Evolutionary conservation across 208 protist genomes (phyloP), one percentile per base, ranked within the genome.

Genomic region (Leishmania major): DNA sequence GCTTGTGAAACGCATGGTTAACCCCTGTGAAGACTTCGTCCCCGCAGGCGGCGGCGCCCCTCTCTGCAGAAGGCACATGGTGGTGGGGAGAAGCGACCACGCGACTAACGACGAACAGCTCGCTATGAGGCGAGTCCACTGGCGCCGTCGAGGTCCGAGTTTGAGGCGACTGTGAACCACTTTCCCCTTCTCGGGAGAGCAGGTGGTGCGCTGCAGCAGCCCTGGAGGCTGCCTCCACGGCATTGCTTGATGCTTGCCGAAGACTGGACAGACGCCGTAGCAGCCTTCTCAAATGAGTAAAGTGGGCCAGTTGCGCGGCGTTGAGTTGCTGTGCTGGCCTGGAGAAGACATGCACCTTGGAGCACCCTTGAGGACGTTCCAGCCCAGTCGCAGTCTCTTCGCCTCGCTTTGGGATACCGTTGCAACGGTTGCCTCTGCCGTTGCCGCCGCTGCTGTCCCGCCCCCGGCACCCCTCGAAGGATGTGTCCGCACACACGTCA

Each of bases 1-100:
- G 59, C 51, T 86, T 81, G 84, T 97, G 92, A 43, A 93, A 81
- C 0, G 92, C 91, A 73, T 95, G 85, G 80, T 97, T 97, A 37
- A 97, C 90, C 7, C 94, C 94, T 7, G 88, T 93, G 66, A 89
- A 87, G n/a, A 69, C 72, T 40, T 78, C 64, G 17, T 64, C 82
- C 11, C 78, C 49, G 25, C n/a, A 49, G 13, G 37, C 45, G 57
- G 7, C n/a, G 53, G 22, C 17, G 71, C 31, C 40, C 37, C 25
- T 37, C 31, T 51, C n/a, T 13, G n/a, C 22, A 64, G 31, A 35
- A 43, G 7, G 19, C 1, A 28, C 35, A 19, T 64, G 19, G 8
- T n/a, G n/a, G 40, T 70, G 31, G n/a, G n/a, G 8, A 67, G 37
- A 49, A 11, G 79, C 22, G n/a, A 82, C 55, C 17, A 82, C 82